Percentiles rank a stretch among this genome's conserved stretches.
These are phyloP conservation scores for Alternaria sp. DNA, from an alignment of 2,329 filamentous ascomycete species.

Conservation along the genomic window DNA sequence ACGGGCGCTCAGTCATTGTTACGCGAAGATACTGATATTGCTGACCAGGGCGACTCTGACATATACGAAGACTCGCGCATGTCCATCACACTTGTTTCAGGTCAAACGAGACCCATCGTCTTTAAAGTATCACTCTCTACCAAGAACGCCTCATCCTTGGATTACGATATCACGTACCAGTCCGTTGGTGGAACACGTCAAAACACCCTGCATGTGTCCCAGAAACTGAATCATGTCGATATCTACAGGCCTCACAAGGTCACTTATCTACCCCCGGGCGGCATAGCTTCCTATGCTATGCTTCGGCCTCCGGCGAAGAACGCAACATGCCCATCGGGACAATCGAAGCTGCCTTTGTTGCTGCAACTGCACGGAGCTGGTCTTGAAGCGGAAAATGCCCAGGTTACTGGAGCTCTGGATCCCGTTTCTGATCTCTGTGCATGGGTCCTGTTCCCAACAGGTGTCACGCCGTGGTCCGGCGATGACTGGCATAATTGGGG, in stretches of 20 bases:
- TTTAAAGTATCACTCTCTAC: slow-evolving; percentile 42
- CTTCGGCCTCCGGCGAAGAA: slow-evolving; percentile 59
- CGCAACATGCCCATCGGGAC: slow-evolving; percentile 32
- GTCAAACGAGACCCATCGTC: slow-evolving; percentile 51
- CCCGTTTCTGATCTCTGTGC: slow-evolving; percentile 59
- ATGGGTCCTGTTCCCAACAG: slow-evolving; percentile 63
- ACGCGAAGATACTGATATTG: slow-evolving; percentile 10
- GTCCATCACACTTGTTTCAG: slow-evolving; percentile 35
- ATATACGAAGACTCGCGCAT: neutral
- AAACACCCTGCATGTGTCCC: slow-evolving; percentile 30
- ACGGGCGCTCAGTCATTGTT: slow-evolving; percentile 18
- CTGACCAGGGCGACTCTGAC: slow-evolving; percentile 13
- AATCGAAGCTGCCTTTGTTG: slow-evolving; percentile 54
- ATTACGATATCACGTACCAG: slow-evolving; percentile 37
- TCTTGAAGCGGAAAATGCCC: slow-evolving; percentile 58
- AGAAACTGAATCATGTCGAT: slow-evolving; percentile 34
- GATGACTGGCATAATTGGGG: slow-evolving; percentile 69
- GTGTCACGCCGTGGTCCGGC: slow-evolving; percentile 64
- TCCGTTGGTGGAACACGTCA: slow-evolving; percentile 9
- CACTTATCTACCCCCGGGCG: slow-evolving; percentile 61
- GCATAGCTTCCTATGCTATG: slow-evolving; percentile 63
- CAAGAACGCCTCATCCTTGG: slow-evolving; percentile 31
- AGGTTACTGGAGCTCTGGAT: slow-evolving; percentile 57
- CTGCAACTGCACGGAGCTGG: slow-evolving; percentile 64
- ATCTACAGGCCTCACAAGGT: slow-evolving; percentile 58